These are phyloP conservation scores for Teratosphaeria destructans DNA, from an alignment of 2,329 filamentous ascomycete species.

Conservation along the genomic window DNA sequence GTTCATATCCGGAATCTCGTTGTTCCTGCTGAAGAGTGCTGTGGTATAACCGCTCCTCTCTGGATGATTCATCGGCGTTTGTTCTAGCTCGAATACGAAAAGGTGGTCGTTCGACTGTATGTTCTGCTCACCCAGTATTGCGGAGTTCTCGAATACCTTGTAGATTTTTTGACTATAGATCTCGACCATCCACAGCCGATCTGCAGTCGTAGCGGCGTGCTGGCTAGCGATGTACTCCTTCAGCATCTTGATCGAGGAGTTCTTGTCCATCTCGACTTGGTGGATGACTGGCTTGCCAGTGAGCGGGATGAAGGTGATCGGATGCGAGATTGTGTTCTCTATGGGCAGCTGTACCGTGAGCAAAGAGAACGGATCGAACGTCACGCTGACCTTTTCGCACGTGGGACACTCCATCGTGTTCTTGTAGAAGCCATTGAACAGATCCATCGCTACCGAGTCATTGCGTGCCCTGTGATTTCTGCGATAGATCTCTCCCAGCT, in stretches of 20 bases:
- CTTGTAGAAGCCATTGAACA: conserved; percentile 98
- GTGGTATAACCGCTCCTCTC: conserved; percentile 37
- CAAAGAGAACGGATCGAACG: conserved; percentile 95
- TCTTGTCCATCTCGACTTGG: conserved; percentile 70
- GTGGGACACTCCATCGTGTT: conserved; percentile 87
- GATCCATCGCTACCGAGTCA: conserved; percentile 86
- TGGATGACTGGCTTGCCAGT: conserved; percentile 61
- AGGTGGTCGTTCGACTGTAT: conserved; percentile 55
- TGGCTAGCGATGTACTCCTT: conserved; percentile 53
- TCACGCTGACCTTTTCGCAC: conserved; percentile 94
- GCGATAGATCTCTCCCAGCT: conserved; percentile 82
- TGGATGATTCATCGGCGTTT: conserved; percentile 67
- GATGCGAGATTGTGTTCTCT: conserved; percentile 68
- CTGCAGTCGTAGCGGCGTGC: conserved; percentile 39
- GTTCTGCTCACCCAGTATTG: conserved; percentile 56
- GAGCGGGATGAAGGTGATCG: conserved; percentile 67
- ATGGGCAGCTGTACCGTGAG: conserved; percentile 83
- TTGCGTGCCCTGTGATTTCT: conserved; percentile 86
- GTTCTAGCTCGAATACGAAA: conserved; percentile 68
- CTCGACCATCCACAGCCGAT: conserved; percentile 68
- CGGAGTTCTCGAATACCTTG: conserved; percentile 66
- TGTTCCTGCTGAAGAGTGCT: conserved; percentile 31
- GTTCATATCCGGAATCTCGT: conserved; percentile 40
- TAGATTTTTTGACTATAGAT: conserved; percentile 78
- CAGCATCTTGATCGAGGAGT: conserved; percentile 55